Evolutionary conservation across 352 stramenopile genomes (phyloP), one percentile per base, ranked within the genome.

Genomic region (Pythium aristosporum): DNA sequence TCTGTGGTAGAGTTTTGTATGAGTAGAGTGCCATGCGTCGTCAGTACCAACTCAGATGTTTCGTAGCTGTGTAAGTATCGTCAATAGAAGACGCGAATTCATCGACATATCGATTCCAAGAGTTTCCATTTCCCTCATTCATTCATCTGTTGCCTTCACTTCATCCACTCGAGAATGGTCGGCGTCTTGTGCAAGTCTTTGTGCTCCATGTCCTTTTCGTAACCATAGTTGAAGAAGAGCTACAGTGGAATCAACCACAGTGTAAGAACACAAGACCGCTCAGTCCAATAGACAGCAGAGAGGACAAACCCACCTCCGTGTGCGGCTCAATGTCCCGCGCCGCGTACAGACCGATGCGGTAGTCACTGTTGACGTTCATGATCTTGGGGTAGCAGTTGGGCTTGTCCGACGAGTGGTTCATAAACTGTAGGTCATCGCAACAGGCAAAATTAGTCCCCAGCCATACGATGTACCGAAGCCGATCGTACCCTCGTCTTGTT

Each of bases 321-420:
- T 98, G 79, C 4, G 88, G 70, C 41, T 82, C 72, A 69, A 99
- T 96, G 65, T 97, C 84, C 42, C 87, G 72, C 6, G 84, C 75
- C 16, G 96, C 94, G 79, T 92, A 99, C 36, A 99, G 85, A 7
- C 88, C 93, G 61, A 99, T 97, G 30, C 89, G 82, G 55, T 90
- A 89, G 72, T 98, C 89, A 34, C 94, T 97, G 66, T 96, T 96
- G 8, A 98, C 85, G 57, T 93, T 87, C 53, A 97, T 85, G 63
- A 96, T 95, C 69, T 91, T 93, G 36, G 91, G 83, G 57, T 86
- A 82, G 62, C 88, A 96, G 65, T 98, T 98, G 10, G 91, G 86
- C 63, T 77, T 79, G 49, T 36, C 21, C 8, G 71, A 69, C 47
- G 80, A 79, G 68, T 98, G 92, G 54, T 98, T 97, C 53, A 96